Base-by-base conservation (phyloP, 2,329 filamentous ascomycete genomes). In the Orbilia javanica region DNA sequence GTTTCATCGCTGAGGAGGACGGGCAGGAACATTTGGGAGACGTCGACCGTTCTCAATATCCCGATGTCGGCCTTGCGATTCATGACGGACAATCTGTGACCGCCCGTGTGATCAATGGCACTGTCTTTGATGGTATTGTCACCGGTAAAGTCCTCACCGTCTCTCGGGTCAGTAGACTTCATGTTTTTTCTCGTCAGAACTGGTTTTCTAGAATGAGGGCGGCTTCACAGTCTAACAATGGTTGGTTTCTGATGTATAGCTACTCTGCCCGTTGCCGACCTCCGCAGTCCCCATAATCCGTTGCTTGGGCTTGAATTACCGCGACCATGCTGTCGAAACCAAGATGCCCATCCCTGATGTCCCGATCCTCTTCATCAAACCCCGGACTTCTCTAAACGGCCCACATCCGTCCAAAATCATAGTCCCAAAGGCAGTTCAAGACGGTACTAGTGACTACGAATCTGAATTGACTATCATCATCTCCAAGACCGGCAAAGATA, bases 381-480 rank as follows among this genome's bases (percentile, higher is more conserved):
- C 92, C 3, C 83, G 86, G 5, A 92, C 91, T 1, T 85, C 91
- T 0, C 86, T 93, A 25, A 83, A 87, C 0, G 91, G 91, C 3
- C 86, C 89, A 0, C 34, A 77, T 48, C 73, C 73, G 5, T 46
- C 57, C n/a, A 77, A 77, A 63, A 90, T 93, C 65, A 90, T 91
- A 1, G 86, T 95, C 39, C 88, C 89, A 22, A 82, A 84, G 1
- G 85, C 92, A 76, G 91, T 90, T 0, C 92, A 93, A 83, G 86
- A 86, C 57, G 85, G 86, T n/a, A 90, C 90, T 0, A 85, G 93
- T 18, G 92, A 94, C 84, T 94, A 94, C 84, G 92, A 95, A 84
- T 93, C 91, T 83, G 92, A 95, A 84, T 87, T 95, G 5, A 90
- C 93, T 13, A 86, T 89, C 42, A 86, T 94, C 7, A 93, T 94